Base-by-base conservation (phyloP, 2,329 filamentous ascomycete genomes). In the Colletotrichum destructivum region DNA sequence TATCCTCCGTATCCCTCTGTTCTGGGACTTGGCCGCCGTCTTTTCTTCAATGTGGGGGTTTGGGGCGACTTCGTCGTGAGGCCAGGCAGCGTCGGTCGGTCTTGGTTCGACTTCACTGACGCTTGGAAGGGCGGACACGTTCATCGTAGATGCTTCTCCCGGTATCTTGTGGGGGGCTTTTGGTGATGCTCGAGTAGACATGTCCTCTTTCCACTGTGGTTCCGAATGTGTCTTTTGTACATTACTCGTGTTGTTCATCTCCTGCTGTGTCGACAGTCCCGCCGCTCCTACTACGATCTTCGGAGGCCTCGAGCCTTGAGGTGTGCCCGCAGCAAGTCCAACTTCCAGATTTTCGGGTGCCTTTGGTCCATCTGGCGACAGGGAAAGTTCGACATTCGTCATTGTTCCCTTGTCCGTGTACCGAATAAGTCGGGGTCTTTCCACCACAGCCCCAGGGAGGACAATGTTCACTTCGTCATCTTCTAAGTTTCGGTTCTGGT, bases 341-440 rank as follows among this genome's bases (percentile, higher is more conserved):
- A 8, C n/a, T 44, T n/a, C 18, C 35, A 44, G 8, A 52, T 4
- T 52, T 35, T 18, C 15, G 31, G n/a, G 38, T 40, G 47, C 13
- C 46, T 62, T 11, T 23, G 23, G 23, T 18, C 9, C 35, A 23
- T 35, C 16, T 26, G 21, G 31, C 13, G 47, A 11, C 8, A 26
- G 42, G 15, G 21, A 11, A 49, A 64, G 35, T 44, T 61, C 54
- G 1, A 68, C 38, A 9, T 52, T 59, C 26, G 65, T 64, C 60
- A 67, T 75, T 3, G 72, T 61, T n/a, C 68, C 71, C 47, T 72
- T 71, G 38, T 78, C 76, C 13, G 69, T 47, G 35, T 77, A 77
- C 4, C 64, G 71, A 23, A 76, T 31, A 21, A 76, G 74, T 3
- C 2, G 21, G 6, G 44, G 46, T 15, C 18, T 23, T 42, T 38